phyloP scores from a whole-genome alignment of 2,329 filamentous ascomycete species.

The Sarocladium oryzae region DNA sequence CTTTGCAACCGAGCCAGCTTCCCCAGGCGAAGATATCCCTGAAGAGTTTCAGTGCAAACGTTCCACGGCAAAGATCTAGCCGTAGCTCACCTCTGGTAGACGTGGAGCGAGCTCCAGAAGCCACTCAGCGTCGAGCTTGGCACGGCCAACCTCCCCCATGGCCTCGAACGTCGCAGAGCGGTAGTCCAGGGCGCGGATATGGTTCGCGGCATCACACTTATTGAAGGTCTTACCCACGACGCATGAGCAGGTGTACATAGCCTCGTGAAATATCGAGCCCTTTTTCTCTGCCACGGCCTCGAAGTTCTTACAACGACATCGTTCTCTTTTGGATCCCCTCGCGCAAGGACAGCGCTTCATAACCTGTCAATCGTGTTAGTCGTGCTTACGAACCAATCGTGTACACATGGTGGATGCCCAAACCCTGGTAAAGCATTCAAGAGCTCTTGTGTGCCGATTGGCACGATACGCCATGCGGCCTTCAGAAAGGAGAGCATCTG shows the following conservation, averaged over 20 bases:
- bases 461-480: constrained; percentile 10
- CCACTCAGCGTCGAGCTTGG: constrained; percentile 35
- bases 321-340: constrained; percentile 26
- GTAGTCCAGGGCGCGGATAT: constrained; percentile 35
- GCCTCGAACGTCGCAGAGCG: constrained; percentile 34
- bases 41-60: neutral
- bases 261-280: constrained; percentile 34
- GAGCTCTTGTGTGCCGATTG: constrained; percentile 12
- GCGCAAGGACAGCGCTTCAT: constrained; percentile 30
- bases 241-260: constrained; percentile 33
- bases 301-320: constrained; percentile 34
- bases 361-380: constrained; percentile 18
- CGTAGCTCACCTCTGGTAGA: constrained; percentile 28
- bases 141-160: constrained; percentile 29
- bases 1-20: constrained; percentile 32
- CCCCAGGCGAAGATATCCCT: constrained; percentile 37
- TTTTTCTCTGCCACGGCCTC: constrained; percentile 24
- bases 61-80: neutral
- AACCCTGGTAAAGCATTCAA: constrained; percentile 12
- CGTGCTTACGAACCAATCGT: too few relatives aligned
- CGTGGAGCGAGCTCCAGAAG: constrained; percentile 35
- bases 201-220: constrained; percentile 30
- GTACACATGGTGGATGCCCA: too few relatives aligned
- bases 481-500: constrained; percentile 1
- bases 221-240: constrained; percentile 28